Percentiles rank a stretch among this genome's conserved stretches.
Conservation (phyloP, 2,329 filamentous ascomycete genomes). For the Ophiobolus disseminans region DNA sequence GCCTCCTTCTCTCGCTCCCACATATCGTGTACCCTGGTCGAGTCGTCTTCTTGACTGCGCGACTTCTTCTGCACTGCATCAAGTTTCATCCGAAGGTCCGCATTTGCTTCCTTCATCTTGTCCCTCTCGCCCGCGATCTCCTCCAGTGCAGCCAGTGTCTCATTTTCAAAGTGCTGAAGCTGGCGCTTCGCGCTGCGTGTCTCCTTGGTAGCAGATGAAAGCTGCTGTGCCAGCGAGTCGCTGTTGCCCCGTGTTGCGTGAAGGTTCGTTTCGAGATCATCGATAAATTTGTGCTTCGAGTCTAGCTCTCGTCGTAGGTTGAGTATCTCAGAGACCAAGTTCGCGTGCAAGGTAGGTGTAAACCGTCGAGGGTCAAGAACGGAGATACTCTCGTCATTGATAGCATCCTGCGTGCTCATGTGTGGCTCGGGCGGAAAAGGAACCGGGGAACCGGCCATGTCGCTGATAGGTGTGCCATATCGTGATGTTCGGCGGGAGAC, state of each 20-base stretch:
- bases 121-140: slow-evolving; percentile 87
- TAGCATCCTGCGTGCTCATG: slow-evolving; percentile 55
- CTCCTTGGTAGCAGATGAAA: slow-evolving; percentile 74
- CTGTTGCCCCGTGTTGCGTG: slow-evolving; percentile 76
- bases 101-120: slow-evolving; percentile 73
- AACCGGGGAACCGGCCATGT: slow-evolving; percentile 69
- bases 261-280: slow-evolving; percentile 78
- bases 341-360: slow-evolving; percentile 93
- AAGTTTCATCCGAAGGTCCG: slow-evolving; percentile 77
- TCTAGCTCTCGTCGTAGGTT: slow-evolving; percentile 87
- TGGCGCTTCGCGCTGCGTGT: slow-evolving; percentile 82
- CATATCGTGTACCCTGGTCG: slow-evolving; percentile 75
- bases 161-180: slow-evolving; percentile 83
- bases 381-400: slow-evolving; percentile 71
- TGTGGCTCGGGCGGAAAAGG: slow-evolving; percentile 61
- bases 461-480: slow-evolving; percentile 65
- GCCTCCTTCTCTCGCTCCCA: slow-evolving; percentile 84
- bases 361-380: slow-evolving; percentile 90
- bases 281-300: slow-evolving; percentile 85
- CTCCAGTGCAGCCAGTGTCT: slow-evolving; percentile 82
- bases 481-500: slow-evolving; percentile 70
- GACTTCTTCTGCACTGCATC: slow-evolving; percentile 80
- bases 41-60: slow-evolving; percentile 81
- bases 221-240: slow-evolving; percentile 69
- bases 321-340: slow-evolving; percentile 91